phyloP scores from a whole-genome alignment of 352 stramenopile species.

The Blastocystis sp. region DNA sequence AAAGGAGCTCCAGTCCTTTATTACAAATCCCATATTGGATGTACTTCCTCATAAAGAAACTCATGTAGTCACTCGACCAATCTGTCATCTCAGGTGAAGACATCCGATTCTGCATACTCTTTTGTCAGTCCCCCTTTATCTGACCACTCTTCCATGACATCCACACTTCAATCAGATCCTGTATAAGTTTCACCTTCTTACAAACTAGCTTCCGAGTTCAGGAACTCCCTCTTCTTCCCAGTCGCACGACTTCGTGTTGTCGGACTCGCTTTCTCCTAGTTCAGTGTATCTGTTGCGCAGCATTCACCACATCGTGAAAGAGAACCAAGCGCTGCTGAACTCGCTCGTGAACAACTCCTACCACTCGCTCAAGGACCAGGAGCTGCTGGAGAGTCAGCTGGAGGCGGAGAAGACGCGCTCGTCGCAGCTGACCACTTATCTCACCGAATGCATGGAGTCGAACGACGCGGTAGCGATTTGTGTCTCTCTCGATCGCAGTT shows the following conservation, averaged over 20 bases:
- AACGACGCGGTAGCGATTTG: neutral
- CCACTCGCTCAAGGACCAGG: neutral
- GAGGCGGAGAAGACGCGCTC: neutral
- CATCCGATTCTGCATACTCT: neutral
- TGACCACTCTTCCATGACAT: neutral
- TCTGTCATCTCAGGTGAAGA: neutral
- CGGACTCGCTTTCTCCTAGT: neutral
- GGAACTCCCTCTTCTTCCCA: neutral
- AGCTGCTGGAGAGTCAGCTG: neutral
- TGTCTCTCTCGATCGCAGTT: neutral
- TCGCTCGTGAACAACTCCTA: neutral
- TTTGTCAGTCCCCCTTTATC: neutral
- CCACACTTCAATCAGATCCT: neutral
- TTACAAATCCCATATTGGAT: neutral
- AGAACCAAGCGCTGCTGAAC: neutral
- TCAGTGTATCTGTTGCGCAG: neutral
- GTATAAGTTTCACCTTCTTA: neutral
- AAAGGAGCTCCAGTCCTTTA: constrained; percentile 26
- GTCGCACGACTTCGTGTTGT: neutral
- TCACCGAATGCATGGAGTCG: neutral
- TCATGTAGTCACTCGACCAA: neutral
- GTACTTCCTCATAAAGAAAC: neutral
- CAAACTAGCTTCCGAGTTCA: neutral
- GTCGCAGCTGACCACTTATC: neutral
- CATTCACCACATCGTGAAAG: neutral